These are phyloP conservation scores for Rhizophora mangle DNA, from an alignment of 345 rosid species.

Conservation along the genomic window DNA sequence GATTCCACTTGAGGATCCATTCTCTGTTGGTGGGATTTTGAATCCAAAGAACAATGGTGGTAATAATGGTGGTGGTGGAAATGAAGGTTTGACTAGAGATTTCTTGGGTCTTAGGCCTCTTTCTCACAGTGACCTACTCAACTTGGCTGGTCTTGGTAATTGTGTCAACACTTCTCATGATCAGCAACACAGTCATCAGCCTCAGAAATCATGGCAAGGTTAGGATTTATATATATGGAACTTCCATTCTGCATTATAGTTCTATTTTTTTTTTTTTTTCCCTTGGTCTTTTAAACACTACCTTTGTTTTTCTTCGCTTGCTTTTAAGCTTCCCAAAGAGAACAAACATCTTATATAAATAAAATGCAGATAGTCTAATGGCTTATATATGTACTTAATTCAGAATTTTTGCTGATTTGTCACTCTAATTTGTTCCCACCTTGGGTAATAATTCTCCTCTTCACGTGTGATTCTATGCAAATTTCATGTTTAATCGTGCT, in stretches of 20 bases:
- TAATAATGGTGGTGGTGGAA: constrained; percentile 20
- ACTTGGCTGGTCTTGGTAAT: constrained; percentile 57
- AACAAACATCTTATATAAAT: constrained; percentile 21
- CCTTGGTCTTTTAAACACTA: neutral
- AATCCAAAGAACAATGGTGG: constrained; percentile 28
- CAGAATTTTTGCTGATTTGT: neutral
- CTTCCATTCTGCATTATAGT: constrained; percentile 1
- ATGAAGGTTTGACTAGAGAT: constrained; percentile 75
- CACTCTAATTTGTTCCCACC: neutral
- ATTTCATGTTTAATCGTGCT: too few species aligned
- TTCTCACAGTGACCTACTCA: constrained; percentile 66
- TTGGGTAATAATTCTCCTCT: neutral
- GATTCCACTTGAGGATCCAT: constrained; percentile 40
- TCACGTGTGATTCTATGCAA: neutral
- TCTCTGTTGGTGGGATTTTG: constrained; percentile 37
- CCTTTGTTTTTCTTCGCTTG: neutral
- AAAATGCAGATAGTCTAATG: constrained; percentile 6
- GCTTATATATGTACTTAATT: constrained; percentile 9
- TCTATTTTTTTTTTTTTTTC: constrained; percentile 1
- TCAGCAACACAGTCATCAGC: constrained; percentile 28
- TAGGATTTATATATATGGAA: constrained; percentile 25
- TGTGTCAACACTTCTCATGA: constrained; percentile 48
- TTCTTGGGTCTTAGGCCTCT: constrained; percentile 75
- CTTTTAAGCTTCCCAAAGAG: constrained; percentile 42
- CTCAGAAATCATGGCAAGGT: constrained; percentile 67